Conservation (phyloP, 2,329 filamentous ascomycete species). For the Stagonosporopsis rhizophila region DNA sequence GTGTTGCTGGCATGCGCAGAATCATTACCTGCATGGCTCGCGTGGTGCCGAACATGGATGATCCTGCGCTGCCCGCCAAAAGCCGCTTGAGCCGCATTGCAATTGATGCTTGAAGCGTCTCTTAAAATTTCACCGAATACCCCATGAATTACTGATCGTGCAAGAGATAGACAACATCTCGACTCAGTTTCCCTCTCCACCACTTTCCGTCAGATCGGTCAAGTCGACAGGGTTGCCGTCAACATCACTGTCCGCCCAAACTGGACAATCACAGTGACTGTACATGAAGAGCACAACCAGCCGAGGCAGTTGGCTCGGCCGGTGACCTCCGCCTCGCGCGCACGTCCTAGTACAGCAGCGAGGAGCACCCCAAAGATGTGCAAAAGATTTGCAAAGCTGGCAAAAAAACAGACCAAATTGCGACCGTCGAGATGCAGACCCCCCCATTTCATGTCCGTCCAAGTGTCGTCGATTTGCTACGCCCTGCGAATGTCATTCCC, state of each 20-base stretch:
- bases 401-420: constrained; percentile 1
- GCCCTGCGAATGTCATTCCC: too few relatives aligned
- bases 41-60: constrained; percentile 15
- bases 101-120: not conserved
- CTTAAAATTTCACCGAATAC: constrained; percentile 13
- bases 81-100: constrained; percentile 13
- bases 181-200: not conserved
- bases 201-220: not conserved
- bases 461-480: not conserved
- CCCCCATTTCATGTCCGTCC: constrained; percentile 2
- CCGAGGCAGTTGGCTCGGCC: constrained; percentile 1
- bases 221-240: constrained; percentile 1
- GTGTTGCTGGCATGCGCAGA: constrained; percentile 13
- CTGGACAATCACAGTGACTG: not conserved
- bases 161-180: too few relatives aligned
- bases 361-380: not conserved
- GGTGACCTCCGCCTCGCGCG: constrained; percentile 1
- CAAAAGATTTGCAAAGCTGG: not conserved
- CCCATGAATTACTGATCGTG: not conserved
- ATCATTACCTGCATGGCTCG: constrained; percentile 18
- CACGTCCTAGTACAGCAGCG: not conserved
- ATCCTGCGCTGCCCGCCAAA: constrained; percentile 13
- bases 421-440: constrained; percentile 9
- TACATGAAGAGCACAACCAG: constrained; percentile 1
- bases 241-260: not conserved